Evolutionary conservation across 805 yeast genomes (phyloP), one percentile per base, ranked within the genome.

Genomic region (Cyberlindnera maritima): DNA sequence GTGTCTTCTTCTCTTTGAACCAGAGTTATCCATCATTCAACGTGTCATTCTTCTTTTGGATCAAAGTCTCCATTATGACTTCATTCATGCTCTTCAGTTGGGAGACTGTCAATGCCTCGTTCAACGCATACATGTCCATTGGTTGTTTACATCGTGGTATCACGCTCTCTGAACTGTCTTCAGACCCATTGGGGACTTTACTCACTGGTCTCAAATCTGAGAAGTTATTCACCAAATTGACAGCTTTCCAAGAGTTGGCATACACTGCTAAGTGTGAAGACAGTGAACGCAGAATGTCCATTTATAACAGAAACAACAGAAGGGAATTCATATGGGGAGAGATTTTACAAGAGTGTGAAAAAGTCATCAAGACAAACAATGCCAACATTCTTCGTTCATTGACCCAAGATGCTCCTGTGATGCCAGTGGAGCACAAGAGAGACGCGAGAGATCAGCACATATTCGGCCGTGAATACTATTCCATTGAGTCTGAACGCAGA

Each of bases 221-320:
- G 26, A 72, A 71, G 42, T 71, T 69, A 11, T 70, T 79, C 45
- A 76, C 77, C 1, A 75, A 80, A 49, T 60, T 81, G 48, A 80
- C 89, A 1, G 90, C 92, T 2, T 85, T 80, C 65, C 92, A 86
- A 64, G 94, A 86, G 59, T 68, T 85, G 44, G 85, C 88, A 1
- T 82, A 76, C 56, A 69, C 85, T 39, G 69, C 90, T 8, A 76
- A 81, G 1, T 65, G 79, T 3, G 60, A 69, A 1, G 74, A 76
- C 49, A 53, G 65, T 3, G 72, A 76, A 41, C 67, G 76, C 43
- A 72, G 91, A 60, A 53, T 62, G 25, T 69, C 80, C 3, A 75
- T 85, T 23, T 85, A 80, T 60, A 72, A 72, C 51, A 73, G 75
- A 19, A 70, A 71, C 44, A 66, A 72, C 36, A 75, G 68, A 50